Evolutionary conservation across 495 filamentous ascomycete species (phyloP).

Genomic region (Choiromyces venosus): DNA sequence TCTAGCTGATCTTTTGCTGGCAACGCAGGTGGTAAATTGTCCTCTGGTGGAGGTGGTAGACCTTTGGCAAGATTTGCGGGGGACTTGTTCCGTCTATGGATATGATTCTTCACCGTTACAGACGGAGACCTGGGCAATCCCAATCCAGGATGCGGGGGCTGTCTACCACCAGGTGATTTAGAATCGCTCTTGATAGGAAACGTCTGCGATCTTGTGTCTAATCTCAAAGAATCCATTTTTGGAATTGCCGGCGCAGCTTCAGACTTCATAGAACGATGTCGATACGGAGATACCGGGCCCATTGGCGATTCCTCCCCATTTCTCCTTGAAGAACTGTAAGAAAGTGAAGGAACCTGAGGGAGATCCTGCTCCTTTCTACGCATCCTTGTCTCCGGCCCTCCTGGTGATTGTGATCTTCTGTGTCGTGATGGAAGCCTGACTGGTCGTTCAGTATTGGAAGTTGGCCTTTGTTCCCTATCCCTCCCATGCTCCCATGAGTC

Average conservation of each 20-base stretch:
- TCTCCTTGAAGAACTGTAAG: constrained; percentile 13
- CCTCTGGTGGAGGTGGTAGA: constrained; percentile 12
- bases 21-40: neutral
- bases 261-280: constrained; percentile 18
- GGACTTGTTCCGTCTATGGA: constrained; percentile 28
- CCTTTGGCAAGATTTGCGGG: constrained; percentile 25
- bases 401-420: constrained; percentile 26
- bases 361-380: constrained; percentile 13
- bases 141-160: constrained; percentile 35
- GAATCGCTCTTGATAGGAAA: constrained; percentile 48
- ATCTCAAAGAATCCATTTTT: constrained; percentile 43
- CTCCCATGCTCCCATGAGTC: constrained; percentile 16
- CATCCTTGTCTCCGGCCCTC: constrained; percentile 13
- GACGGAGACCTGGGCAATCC: constrained; percentile 37
- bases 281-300: constrained; percentile 4
- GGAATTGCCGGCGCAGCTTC: constrained; percentile 9
- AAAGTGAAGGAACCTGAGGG: constrained; percentile 7
- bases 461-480: constrained; percentile 6
- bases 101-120: constrained; percentile 16
- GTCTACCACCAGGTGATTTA: constrained; percentile 11
- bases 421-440: constrained; percentile 8
- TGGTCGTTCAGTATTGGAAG: constrained; percentile 7
- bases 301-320: constrained; percentile 15
- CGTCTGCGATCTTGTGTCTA: constrained; percentile 52
- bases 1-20: constrained; percentile 4